Evolutionary conservation across 2,329 filamentous ascomycete species (phyloP).

Genomic region (Epichloe festucae): DNA sequence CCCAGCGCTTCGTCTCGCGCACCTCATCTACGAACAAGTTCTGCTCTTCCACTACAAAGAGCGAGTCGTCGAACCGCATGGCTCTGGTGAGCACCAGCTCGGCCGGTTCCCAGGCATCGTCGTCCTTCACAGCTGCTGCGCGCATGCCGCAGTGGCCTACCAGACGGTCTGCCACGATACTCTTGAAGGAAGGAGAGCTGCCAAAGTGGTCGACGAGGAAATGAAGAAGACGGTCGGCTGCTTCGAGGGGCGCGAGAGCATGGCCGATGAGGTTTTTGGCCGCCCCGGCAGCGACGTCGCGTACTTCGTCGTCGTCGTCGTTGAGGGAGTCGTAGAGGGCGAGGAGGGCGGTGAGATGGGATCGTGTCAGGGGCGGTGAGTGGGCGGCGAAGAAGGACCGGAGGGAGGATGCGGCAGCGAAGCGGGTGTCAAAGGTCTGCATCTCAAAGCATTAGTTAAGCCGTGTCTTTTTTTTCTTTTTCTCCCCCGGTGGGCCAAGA

Average conservation of each 20-base stretch:
- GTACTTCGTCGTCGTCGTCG: conserved; percentile 86
- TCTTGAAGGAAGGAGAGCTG: conserved; percentile 22
- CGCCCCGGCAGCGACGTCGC: conserved; percentile 46
- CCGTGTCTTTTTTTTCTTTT: too few species aligned
- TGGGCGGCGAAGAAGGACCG: conserved; percentile 31
- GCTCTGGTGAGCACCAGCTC: conserved; percentile 29
- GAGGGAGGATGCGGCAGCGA: conserved; percentile 45
- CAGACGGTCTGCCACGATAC: conserved; percentile 30
- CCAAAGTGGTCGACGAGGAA: conserved; percentile 28
- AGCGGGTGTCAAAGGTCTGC: conserved; percentile 51
- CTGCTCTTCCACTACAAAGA: conserved; percentile 84
- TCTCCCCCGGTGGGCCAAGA: too few species aligned
- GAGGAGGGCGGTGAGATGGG: conserved; percentile 44
- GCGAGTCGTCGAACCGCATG: conserved; percentile 45
- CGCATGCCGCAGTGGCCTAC: conserved; percentile 12
- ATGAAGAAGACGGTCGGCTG: conserved; percentile 30
- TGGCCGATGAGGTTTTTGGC: conserved; percentile 32
- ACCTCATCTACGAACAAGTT: conserved; percentile 87
- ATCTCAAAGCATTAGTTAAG: neutral
- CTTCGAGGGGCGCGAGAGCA: conserved; percentile 33
- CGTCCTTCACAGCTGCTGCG: conserved; percentile 1
- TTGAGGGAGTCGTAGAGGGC: conserved; percentile 64
- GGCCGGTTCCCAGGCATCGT: conserved; percentile 14
- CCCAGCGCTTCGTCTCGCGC: conserved; percentile 61
- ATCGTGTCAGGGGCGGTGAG: conserved; percentile 11